phyloP scores from a whole-genome alignment of 2,329 filamentous ascomycete genomes.

The Hypoxylon sp. region DNA sequence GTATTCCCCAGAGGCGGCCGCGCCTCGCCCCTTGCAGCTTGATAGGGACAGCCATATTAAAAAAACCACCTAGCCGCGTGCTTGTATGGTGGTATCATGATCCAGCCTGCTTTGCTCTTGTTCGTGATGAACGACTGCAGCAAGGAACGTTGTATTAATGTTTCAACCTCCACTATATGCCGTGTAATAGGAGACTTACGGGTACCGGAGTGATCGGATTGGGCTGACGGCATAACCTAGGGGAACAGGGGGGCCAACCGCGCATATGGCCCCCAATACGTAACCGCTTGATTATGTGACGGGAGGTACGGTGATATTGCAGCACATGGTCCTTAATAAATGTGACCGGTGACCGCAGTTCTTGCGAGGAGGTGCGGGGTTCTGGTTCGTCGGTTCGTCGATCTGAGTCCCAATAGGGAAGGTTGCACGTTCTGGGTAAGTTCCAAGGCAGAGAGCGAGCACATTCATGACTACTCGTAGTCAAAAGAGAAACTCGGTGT shows the following conservation, averaged over 20 bases:
- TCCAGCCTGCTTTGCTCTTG: constrained; percentile 4
- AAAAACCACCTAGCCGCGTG: constrained; percentile 10
- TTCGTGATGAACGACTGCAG: constrained; percentile 13
- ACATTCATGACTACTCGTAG: constrained; percentile 3
- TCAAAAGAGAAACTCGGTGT: not conserved
- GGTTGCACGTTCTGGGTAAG: constrained; percentile 31
- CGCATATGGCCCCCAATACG: constrained; percentile 1
- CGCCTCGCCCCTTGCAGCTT: constrained; percentile 33
- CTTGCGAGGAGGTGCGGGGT: constrained; percentile 20
- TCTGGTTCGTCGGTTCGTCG: constrained; percentile 35
- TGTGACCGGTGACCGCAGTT: constrained; percentile 21
- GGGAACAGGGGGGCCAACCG: not conserved
- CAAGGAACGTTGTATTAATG: not conserved
- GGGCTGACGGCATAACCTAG: constrained; percentile 13
- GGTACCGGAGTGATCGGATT: constrained; percentile 18
- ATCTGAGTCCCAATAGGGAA: constrained; percentile 35
- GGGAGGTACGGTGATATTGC: constrained; percentile 18
- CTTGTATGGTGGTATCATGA: not conserved
- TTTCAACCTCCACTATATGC: constrained; percentile 7
- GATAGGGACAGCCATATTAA: constrained; percentile 14
- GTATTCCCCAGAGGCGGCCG: constrained; percentile 30
- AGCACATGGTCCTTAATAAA: constrained; percentile 12
- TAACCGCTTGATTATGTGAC: constrained; percentile 21
- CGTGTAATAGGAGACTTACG: constrained; percentile 1
- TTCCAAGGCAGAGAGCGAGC: constrained; percentile 6